These are phyloP conservation scores for Hygrocybe punicea DNA, from an alignment of 768 basidiomycete genomes.

Conservation along the genomic window DNA sequence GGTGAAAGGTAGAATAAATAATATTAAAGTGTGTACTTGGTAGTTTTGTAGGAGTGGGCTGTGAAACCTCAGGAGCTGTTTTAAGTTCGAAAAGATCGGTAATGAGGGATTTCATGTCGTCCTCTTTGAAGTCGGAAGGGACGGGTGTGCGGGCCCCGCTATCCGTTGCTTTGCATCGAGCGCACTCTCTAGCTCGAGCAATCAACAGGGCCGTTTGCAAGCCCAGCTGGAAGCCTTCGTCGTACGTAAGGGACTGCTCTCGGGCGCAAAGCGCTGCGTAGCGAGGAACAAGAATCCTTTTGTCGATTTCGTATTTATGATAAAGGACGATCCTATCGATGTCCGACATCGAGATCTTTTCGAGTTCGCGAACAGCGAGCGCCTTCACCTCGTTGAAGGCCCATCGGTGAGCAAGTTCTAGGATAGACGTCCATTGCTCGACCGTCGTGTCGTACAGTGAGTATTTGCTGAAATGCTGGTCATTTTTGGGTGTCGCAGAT, in stretches of 20 bases:
- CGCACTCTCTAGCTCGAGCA: slow-evolving; percentile 16
- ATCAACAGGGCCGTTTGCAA: slow-evolving; percentile 33
- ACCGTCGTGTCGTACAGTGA: slow-evolving; percentile 50
- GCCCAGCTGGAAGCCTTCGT: slow-evolving; percentile 45
- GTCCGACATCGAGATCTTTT: slow-evolving; percentile 35
- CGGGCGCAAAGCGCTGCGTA: slow-evolving; percentile 43
- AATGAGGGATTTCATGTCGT: slow-evolving; percentile 10
- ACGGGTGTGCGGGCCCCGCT: slow-evolving; percentile 15
- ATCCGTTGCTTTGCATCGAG: slow-evolving; percentile 5
- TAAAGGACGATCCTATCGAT: slow-evolving; percentile 54
- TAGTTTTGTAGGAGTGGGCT: too few relatives aligned
- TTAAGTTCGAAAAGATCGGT: background rate
- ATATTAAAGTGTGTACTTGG: too few relatives aligned
- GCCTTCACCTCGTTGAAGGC: slow-evolving; percentile 47
- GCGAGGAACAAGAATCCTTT: slow-evolving; percentile 39
- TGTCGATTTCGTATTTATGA: slow-evolving; percentile 37
- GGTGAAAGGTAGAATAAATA: too few relatives aligned
- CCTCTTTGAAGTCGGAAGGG: slow-evolving; percentile 11
- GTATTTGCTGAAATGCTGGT: slow-evolving; percentile 41
- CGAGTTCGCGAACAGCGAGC: slow-evolving; percentile 55
- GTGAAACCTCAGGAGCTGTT: background rate
- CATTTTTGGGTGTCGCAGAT: background rate
- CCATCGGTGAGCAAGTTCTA: slow-evolving; percentile 56
- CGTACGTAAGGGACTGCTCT: slow-evolving; percentile 37
- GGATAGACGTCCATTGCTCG: slow-evolving; percentile 53